Conservation (phyloP, 2,329 filamentous ascomycete species). For the Trichoderma endophyticum region DNA sequence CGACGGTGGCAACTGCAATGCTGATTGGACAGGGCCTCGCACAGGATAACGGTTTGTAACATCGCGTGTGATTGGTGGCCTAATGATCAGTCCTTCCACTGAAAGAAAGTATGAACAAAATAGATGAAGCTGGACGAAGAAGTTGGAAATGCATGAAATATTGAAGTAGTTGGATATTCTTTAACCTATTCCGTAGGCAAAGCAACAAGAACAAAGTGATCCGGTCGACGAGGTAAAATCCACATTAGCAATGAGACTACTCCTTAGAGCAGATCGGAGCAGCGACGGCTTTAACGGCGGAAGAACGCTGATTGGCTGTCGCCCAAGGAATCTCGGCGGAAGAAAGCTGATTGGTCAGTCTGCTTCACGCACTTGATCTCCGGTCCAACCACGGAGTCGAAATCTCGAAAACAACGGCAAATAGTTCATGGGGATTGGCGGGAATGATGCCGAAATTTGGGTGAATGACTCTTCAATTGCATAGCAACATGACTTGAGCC, state of each 20-base stretch:
- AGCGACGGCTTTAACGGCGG: constrained; percentile 2
- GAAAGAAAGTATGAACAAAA: too few relatives aligned
- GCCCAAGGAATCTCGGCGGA: not conserved
- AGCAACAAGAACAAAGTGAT: too few relatives aligned
- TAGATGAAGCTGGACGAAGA: not conserved
- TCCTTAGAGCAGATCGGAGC: not conserved
- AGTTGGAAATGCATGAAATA: too few relatives aligned
- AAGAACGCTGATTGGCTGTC: constrained; percentile 2
- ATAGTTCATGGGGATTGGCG: not conserved
- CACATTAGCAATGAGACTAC: not conserved
- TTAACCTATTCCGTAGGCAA: too few relatives aligned
- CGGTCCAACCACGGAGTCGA: not conserved
- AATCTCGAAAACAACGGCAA: not conserved
- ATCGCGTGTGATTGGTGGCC: not conserved
- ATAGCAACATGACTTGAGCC: not conserved
- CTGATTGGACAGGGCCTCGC: not conserved
- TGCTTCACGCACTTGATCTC: not conserved
- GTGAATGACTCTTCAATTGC: not conserved
- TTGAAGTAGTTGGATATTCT: not conserved
- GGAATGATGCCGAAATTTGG: not conserved
- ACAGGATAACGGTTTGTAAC: accelerated
- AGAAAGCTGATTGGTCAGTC: constrained; percentile 2
- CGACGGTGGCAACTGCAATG: not conserved
- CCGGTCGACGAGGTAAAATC: not conserved
- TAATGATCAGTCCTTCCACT: too few relatives aligned